Percentiles rank a stretch among this genome's conserved stretches.
phyloP scores from a whole-genome alignment of 306 rosid genomes.

The Potentilla sterilis region DNA sequence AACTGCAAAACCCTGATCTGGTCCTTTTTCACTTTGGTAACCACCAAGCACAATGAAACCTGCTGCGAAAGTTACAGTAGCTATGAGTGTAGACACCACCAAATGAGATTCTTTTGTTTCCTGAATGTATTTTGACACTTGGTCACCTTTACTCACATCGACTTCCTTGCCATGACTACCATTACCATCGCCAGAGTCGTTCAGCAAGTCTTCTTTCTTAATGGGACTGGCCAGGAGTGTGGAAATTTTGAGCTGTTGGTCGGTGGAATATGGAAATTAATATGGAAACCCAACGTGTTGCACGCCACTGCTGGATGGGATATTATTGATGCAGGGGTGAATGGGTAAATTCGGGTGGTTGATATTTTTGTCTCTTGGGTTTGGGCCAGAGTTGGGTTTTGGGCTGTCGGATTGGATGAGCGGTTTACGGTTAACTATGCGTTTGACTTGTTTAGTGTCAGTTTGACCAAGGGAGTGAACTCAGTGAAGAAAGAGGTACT shows the following conservation, averaged over 20 bases:
- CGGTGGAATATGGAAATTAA: too few relatives aligned
- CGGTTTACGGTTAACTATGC: too few relatives aligned
- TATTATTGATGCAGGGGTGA: constrained; percentile 5
- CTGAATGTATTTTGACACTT: background rate
- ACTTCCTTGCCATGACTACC: background rate
- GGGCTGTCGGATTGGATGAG: too few relatives aligned
- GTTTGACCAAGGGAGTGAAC: too few relatives aligned
- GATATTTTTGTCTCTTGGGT: constrained; percentile 5
- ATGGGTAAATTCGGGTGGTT: background rate
- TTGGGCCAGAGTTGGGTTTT: background rate
- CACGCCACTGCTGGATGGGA: too few relatives aligned
- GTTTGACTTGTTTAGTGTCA: too few relatives aligned
- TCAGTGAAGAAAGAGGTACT: too few relatives aligned
- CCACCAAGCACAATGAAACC: background rate
- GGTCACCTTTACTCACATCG: background rate
- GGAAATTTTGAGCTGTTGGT: too few relatives aligned
- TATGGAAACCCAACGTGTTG: too few relatives aligned
- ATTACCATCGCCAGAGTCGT: too few relatives aligned
- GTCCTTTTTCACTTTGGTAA: background rate
- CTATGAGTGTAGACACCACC: background rate
- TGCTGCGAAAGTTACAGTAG: background rate
- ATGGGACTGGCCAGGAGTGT: too few relatives aligned
- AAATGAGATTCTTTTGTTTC: background rate
- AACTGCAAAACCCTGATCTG: background rate
- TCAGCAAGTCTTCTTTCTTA: too few relatives aligned